Evolutionary conservation across 2,329 filamentous ascomycete species (phyloP).

Genomic region (Aspergillus versicolor): DNA sequence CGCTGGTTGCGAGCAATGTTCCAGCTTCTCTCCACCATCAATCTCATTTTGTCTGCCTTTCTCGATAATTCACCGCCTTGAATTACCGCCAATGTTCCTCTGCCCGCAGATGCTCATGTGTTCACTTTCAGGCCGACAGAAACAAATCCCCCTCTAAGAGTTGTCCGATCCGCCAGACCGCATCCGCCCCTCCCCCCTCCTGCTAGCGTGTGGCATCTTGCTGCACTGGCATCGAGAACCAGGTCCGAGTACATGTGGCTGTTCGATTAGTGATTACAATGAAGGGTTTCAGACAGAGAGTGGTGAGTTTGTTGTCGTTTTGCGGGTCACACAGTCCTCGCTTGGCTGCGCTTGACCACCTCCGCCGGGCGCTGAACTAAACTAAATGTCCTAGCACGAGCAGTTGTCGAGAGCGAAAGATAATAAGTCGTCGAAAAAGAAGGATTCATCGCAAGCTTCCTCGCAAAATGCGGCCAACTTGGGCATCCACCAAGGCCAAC

Average conservation of each 20-base stretch:
- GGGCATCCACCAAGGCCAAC: constrained; percentile 49
- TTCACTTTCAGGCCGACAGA: constrained; percentile 29
- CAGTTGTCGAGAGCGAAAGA: constrained; percentile 92
- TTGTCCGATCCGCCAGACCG: constrained; percentile 17
- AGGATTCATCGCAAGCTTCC: constrained; percentile 63
- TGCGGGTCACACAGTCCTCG: constrained; percentile 9
- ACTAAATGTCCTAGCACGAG: constrained; percentile 56
- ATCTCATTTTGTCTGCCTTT: background rate
- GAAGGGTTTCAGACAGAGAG: constrained; percentile 97
- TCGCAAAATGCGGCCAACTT: constrained; percentile 67
- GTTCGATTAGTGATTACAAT: constrained; percentile 59
- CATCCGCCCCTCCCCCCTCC: constrained; percentile 23
- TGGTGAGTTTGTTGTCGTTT: constrained; percentile 63
- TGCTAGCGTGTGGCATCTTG: constrained; percentile 35
- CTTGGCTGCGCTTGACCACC: constrained; percentile 25
- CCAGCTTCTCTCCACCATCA: background rate
- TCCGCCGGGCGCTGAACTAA: constrained; percentile 6
- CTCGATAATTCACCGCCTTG: background rate
- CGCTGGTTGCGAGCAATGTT: constrained; percentile 8
- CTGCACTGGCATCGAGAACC: constrained; percentile 35
- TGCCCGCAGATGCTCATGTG: constrained; percentile 28
- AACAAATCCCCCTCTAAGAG: constrained; percentile 28
- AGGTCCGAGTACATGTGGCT: constrained; percentile 37
- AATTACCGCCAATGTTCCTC: constrained; percentile 7
- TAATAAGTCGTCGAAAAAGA: constrained; percentile 75